Evolutionary conservation across 2,329 filamentous ascomycete species (phyloP).

Genomic region (Triangularia setosa): DNA sequence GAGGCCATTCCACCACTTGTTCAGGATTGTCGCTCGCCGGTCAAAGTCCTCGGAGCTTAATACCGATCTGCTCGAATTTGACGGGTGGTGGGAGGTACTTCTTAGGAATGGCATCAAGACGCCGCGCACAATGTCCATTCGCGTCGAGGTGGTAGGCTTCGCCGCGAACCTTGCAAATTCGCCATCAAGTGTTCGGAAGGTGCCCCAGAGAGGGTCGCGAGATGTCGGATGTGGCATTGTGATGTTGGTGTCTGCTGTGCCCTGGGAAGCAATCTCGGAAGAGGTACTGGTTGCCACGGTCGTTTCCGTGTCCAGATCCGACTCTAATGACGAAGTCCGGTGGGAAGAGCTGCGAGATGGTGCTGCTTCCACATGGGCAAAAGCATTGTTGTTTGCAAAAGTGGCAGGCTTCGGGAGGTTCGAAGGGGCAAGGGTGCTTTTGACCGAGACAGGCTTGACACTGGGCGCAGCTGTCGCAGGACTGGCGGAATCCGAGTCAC

Average conservation of each 20-base stretch:
- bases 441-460: background rate
- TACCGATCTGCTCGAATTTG: constrained; percentile 47
- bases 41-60: constrained; percentile 80
- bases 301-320: constrained; percentile 17
- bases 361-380: constrained; percentile 17
- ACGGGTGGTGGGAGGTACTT: constrained; percentile 63
- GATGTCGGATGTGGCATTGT: constrained; percentile 40
- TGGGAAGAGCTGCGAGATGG: constrained; percentile 25
- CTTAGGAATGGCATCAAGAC: constrained; percentile 73
- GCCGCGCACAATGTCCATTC: constrained; percentile 70
- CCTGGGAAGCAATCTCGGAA: constrained; percentile 32
- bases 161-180: constrained; percentile 56
- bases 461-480: constrained; percentile 37
- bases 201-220: constrained; percentile 52
- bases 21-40: constrained; percentile 70
- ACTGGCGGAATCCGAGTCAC: constrained; percentile 30
- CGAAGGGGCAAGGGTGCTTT: constrained; percentile 32
- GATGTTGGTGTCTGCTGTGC: constrained; percentile 44
- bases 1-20: constrained; percentile 86
- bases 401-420: constrained; percentile 33
- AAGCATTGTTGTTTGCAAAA: constrained; percentile 18
- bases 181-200: constrained; percentile 53
- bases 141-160: constrained; percentile 58
- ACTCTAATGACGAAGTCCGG: constrained; percentile 26
- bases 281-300: constrained; percentile 27